phyloP scores from a whole-genome alignment of 2,329 filamentous ascomycete species.

The Calcarisporium arbuscula region DNA sequence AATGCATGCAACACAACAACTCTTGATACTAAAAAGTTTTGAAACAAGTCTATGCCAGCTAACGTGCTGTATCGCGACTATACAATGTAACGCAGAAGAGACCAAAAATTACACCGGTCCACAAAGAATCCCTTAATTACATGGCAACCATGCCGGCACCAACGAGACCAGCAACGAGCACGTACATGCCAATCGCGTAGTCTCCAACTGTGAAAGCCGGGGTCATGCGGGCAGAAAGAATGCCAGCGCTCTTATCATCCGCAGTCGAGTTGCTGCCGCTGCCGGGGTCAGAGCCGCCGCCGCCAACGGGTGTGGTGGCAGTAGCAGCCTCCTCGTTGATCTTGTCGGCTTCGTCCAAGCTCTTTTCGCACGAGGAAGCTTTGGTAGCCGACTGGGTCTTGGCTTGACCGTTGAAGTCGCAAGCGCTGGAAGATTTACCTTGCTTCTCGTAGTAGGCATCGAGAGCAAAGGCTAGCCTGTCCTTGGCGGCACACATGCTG shows the following conservation, averaged over 20 bases:
- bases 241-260: conserved; percentile 28
- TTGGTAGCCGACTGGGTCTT: conserved; percentile 42
- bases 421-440: conserved; percentile 50
- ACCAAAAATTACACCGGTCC: no score
- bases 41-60: no score
- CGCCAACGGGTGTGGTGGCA: conserved; percentile 31
- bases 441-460: conserved; percentile 64
- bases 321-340: conserved; percentile 41
- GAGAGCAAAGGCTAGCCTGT: conserved; percentile 69
- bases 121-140: no score
- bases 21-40: no score
- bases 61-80: no score
- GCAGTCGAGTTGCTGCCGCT: conserved; percentile 8
- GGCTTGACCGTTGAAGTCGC: conserved; percentile 65
- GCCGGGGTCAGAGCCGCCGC: conserved; percentile 21
- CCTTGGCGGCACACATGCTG: conserved; percentile 64
- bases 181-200: conserved; percentile 43
- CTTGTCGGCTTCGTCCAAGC: conserved; percentile 58
- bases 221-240: conserved; percentile 27
- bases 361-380: conserved; percentile 47
- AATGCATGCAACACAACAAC: no score
- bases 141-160: conserved; percentile 49
- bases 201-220: conserved; percentile 39
- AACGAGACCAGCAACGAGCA: conserved; percentile 43
- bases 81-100: no score